Percentiles rank a stretch among this genome's conserved stretches.
Conservation (phyloP, 495 filamentous ascomycete genomes). For the Penicillium dipodomyicola region DNA sequence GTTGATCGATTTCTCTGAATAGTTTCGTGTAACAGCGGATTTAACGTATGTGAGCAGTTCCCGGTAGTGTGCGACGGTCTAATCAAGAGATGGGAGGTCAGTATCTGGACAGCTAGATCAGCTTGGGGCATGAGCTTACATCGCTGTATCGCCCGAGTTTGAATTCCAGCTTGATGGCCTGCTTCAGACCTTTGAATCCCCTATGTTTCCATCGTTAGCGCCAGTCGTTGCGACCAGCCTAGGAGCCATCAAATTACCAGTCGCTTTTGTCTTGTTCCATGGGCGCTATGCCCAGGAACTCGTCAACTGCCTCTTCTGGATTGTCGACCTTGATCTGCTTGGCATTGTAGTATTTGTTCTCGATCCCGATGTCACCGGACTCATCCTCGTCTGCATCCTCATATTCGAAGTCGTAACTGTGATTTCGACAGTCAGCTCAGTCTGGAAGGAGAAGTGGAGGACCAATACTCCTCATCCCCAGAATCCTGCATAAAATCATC, state of each 20-base stretch:
- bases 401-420: conserved; percentile 94
- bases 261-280: conserved; percentile 90
- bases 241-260: conserved; percentile 54
- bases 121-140: conserved; percentile 49
- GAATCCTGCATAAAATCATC: conserved; percentile 99
- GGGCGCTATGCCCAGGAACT: conserved; percentile 83
- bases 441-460: conserved; percentile 10
- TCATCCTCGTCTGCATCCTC: conserved; percentile 90
- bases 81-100: conserved; percentile 11
- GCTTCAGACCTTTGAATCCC: conserved; percentile 97
- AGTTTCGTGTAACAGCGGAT: conserved; percentile 94
- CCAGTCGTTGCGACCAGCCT: not conserved
- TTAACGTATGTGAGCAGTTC: conserved; percentile 97
- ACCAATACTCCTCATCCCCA: conserved; percentile 70
- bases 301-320: conserved; percentile 83
- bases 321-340: conserved; percentile 90
- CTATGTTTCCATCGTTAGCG: conserved; percentile 37
- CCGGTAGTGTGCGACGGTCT: conserved; percentile 94
- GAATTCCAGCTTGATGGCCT: conserved; percentile 96
- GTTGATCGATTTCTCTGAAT: conserved; percentile 98
- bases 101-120: conserved; percentile 3
- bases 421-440: conserved; percentile 16
- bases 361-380: conserved; percentile 84
- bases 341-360: conserved; percentile 99
- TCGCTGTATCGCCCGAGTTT: conserved; percentile 79